Base-by-base conservation (phyloP, 208 protist genomes). In the Trypanosoma vivax region DNA sequence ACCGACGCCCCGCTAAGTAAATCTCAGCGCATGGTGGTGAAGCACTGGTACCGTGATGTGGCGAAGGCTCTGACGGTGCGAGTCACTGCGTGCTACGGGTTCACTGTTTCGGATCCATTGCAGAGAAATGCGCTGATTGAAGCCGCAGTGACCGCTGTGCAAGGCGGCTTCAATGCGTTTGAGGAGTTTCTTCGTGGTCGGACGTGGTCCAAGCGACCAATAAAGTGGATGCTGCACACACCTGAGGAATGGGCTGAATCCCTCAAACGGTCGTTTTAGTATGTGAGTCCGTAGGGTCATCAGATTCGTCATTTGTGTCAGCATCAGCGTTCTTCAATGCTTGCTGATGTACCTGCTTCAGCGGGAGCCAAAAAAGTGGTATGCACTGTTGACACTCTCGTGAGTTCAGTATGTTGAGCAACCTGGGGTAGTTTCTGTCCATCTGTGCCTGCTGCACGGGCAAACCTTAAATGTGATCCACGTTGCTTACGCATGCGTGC, bases 21-120 rank as follows among this genome's bases (percentile, higher is more conserved):
- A 57, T 65, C 73, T 27, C 73, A 93, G 53, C 69, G 79, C 6
- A 74, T 75, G 64, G 81, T 82, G 9, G 54, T 88, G 24, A 93
- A 93, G 40, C 53, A 66, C 27, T 93, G 82, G 81, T 62, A 83
- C 57, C 58, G 61, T 18, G 50, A 60, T 23, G 81, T 80, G 2
- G 60, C 65, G 14, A 31, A 49, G 1, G 40, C 42, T 6, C 45
- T 93, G 18, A 37, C 57, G 7, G 50, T 28, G 10, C 80, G 78
- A 52, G 75, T 90, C 37, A 29, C 42, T n/a, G 58, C 80, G 27
- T 79, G 86, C 61, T 63, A 69, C 11, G 58, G 39, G 2, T 69
- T 83, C 51, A 65, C 65, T 11, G 69, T 90, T 37, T 74, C 88
- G 67, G 74, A 85, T 41, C 54, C 51, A 13, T 53, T 48, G 3